phyloP scores from a whole-genome alignment of 257 asterid species.

The Lantana camara region DNA sequence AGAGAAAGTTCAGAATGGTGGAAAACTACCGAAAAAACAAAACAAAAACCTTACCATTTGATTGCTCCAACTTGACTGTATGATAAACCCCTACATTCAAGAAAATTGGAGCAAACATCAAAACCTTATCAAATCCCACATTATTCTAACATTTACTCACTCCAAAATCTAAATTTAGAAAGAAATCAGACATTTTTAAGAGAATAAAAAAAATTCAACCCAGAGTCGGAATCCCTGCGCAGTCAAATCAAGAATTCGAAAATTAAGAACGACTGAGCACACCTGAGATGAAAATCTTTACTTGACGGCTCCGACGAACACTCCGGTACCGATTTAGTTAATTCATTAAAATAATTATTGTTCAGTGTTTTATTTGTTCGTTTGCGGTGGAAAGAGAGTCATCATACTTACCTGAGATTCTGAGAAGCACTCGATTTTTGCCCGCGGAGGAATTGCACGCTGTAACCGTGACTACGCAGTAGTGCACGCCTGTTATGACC shows the following conservation, averaged over 20 bases:
- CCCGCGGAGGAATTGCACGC: no score
- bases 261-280: not conserved
- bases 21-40: not conserved
- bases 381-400: slow-evolving; percentile 27
- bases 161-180: not conserved
- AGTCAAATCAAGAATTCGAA: not conserved
- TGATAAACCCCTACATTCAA: slow-evolving; percentile 32
- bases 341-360: slow-evolving; percentile 4
- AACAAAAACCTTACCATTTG: slow-evolving; percentile 45
- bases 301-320: slow-evolving; percentile 25
- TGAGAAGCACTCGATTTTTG: slow-evolving; percentile 51
- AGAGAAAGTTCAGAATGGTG: not conserved
- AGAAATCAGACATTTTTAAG: not conserved
- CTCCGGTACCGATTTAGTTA: slow-evolving; percentile 36
- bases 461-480: no score
- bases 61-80: slow-evolving; percentile 37
- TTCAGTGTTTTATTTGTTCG: slow-evolving; percentile 41
- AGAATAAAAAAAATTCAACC: slow-evolving; percentile 2
- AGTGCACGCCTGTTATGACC: no score
- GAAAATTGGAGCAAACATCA: slow-evolving; percentile 12
- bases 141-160: not conserved
- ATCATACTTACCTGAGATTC: slow-evolving; percentile 30
- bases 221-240: slow-evolving; percentile 20
- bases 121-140: slow-evolving; percentile 11
- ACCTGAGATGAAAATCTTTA: slow-evolving; percentile 29